Evolutionary conservation across 345 rosid genomes (phyloP).

Genomic region (Aquilaria yunnanensis): DNA sequence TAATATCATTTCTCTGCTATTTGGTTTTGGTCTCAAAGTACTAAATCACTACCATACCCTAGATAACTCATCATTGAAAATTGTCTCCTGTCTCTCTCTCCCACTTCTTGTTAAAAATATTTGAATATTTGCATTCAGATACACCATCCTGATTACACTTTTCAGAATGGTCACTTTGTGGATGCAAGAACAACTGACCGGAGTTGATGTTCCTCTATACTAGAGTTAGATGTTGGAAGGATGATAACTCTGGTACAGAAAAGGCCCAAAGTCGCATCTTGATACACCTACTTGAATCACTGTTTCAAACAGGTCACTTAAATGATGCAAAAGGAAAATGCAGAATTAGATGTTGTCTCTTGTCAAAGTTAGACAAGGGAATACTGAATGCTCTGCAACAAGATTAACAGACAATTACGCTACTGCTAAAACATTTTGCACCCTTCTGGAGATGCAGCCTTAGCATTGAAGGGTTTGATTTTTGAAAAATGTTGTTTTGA

Average conservation of each 20-base stretch:
- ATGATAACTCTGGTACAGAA: constrained; percentile 23
- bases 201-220: constrained; percentile 28
- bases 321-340: constrained; percentile 60
- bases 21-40: too few species aligned
- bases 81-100: too few species aligned
- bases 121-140: constrained; percentile 14
- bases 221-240: constrained; percentile 22
- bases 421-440: too few species aligned
- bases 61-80: too few species aligned
- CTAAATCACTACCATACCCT: too few species aligned
- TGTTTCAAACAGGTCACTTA: constrained; percentile 74
- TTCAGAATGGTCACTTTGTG: constrained; percentile 23
- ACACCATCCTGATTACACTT: constrained; percentile 21
- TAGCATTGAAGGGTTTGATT: too few species aligned
- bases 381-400: constrained; percentile 53
- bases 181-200: constrained; percentile 28
- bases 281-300: constrained; percentile 74
- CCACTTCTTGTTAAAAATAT: too few species aligned
- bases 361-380: constrained; percentile 49
- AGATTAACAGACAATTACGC: neutral
- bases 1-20: too few species aligned
- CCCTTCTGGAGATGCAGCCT: too few species aligned
- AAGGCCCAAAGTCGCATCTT: constrained; percentile 39
- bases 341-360: constrained; percentile 54
- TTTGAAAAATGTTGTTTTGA: too few species aligned